These are phyloP conservation scores for Sindora glabra DNA, from an alignment of 306 rosid genomes.

Conservation along the genomic window DNA sequence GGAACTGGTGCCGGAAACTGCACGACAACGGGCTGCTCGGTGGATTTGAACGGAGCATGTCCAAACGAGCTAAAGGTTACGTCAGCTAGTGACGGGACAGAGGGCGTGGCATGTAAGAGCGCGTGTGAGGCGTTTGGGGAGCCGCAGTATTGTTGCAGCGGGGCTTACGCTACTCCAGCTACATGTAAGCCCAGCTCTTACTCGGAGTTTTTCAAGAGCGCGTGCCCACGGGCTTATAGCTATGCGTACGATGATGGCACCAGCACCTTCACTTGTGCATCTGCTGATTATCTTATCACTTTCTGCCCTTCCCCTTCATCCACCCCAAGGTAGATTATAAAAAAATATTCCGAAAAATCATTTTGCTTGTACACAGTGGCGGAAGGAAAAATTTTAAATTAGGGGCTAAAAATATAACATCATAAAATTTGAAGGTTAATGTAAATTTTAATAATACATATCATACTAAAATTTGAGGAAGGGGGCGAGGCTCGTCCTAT, in stretches of 20 bases:
- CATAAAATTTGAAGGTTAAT: too few relatives aligned
- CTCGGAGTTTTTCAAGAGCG: conserved; percentile 63
- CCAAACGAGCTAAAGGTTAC: conserved; percentile 63
- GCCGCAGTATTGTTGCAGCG: conserved; percentile 72
- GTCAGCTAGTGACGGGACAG: conserved; percentile 23
- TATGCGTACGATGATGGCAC: conserved; percentile 79
- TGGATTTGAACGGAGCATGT: conserved; percentile 62
- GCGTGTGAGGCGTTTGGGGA: conserved; percentile 71
- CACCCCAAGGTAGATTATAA: conserved; percentile 50
- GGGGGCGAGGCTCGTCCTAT: too few relatives aligned
- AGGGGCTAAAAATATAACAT: too few relatives aligned
- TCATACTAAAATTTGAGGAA: too few relatives aligned
- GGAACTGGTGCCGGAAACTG: conserved; percentile 62
- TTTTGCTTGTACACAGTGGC: too few relatives aligned
- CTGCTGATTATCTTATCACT: conserved; percentile 57
- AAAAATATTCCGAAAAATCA: too few relatives aligned
- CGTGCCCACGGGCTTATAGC: conserved; percentile 87
- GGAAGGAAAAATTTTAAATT: too few relatives aligned
- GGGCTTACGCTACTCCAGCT: conserved; percentile 43
- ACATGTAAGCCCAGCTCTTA: conserved; percentile 71
- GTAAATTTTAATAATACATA: too few relatives aligned
- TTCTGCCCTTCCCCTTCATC: conserved; percentile 83
- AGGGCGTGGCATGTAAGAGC: conserved; percentile 68
- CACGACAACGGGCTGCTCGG: conserved; percentile 50
- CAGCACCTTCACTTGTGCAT: conserved; percentile 72